A percentile compares a stretch with the other conserved stretches of the same genome.
Evolutionary conservation across 1,284 basidiomycete species (phyloP).

Genomic region (Trichosporon faecale): DNA sequence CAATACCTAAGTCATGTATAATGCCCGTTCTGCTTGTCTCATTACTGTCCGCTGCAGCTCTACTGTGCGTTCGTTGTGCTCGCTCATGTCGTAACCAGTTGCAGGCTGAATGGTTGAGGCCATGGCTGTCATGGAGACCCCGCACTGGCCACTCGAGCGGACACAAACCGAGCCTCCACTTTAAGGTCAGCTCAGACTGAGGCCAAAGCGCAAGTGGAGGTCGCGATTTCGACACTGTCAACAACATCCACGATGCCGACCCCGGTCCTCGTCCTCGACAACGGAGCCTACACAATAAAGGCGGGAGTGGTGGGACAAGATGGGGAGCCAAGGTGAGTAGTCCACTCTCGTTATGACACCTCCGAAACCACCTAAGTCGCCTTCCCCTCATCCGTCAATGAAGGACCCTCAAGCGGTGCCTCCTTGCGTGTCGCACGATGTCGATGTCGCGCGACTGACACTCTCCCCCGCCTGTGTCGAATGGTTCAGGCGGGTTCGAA

Average conservation of each 20-base stretch:
- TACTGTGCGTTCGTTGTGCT: not conserved
- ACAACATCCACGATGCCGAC: slow-evolving; percentile 17
- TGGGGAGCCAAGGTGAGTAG: slow-evolving; percentile 42
- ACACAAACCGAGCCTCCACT: not conserved
- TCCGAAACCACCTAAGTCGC: not conserved
- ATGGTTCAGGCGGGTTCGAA: not conserved
- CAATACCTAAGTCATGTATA: slow-evolving; percentile 4
- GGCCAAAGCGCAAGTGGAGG: slow-evolving; percentile 7
- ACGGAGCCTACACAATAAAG: slow-evolving; percentile 78
- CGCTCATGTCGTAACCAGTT: no score
- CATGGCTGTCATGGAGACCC: not conserved
- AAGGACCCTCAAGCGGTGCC: not conserved
- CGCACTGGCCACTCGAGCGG: not conserved
- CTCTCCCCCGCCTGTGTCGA: not conserved
- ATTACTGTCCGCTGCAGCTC: not conserved
- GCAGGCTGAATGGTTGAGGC: no score
- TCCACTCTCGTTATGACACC: no score
- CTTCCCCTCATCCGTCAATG: not conserved
- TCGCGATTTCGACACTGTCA: slow-evolving; percentile 1
- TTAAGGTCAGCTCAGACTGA: not conserved
- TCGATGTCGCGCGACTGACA: not conserved
- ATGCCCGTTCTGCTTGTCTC: not conserved
- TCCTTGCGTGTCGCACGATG: not conserved
- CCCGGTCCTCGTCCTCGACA: slow-evolving; percentile 70
- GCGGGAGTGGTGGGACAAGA: slow-evolving; percentile 58